Conservation (phyloP, 345 rosid genomes). For the Sisymbrium irio region DNA sequence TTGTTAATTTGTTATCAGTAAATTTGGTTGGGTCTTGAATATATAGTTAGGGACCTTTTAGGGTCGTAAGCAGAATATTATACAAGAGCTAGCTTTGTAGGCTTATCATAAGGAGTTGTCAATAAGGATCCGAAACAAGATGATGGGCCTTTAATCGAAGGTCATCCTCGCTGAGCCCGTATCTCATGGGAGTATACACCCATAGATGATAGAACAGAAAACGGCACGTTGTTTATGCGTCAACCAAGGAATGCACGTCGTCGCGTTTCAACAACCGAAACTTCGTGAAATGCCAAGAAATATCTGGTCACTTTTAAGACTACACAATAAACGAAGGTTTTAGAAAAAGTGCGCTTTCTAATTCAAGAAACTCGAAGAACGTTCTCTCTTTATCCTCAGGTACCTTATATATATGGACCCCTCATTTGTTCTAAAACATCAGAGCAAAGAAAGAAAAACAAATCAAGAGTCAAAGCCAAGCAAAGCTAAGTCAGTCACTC, state of each 20-base stretch:
- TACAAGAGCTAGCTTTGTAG: not conserved
- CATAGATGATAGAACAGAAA: not conserved
- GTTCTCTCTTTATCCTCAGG: constrained; percentile 4
- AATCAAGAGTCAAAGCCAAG: not conserved
- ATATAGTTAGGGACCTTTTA: not conserved
- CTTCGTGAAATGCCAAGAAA: constrained; percentile 25
- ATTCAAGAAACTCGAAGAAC: constrained; percentile 25
- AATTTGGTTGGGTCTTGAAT: too few relatives aligned
- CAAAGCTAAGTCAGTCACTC: not conserved
- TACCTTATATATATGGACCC: not conserved
- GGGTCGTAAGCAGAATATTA: not conserved
- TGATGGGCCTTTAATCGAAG: not conserved
- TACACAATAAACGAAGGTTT: constrained; percentile 25
- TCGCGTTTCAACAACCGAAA: constrained; percentile 6
- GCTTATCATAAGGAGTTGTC: too few relatives aligned
- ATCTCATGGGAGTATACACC: not conserved
- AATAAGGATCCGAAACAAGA: not conserved
- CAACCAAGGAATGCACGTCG: not conserved
- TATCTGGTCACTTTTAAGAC: not conserved
- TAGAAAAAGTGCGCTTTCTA: constrained; percentile 6
- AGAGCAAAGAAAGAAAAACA: constrained; percentile 13
- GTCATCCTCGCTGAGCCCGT: not conserved
- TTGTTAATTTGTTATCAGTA: too few relatives aligned
- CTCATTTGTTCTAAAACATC: not conserved
- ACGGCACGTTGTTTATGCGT: constrained; percentile 9